Base-by-base conservation (phyloP, 345 rosid species). In the Reutealis trisperma region DNA sequence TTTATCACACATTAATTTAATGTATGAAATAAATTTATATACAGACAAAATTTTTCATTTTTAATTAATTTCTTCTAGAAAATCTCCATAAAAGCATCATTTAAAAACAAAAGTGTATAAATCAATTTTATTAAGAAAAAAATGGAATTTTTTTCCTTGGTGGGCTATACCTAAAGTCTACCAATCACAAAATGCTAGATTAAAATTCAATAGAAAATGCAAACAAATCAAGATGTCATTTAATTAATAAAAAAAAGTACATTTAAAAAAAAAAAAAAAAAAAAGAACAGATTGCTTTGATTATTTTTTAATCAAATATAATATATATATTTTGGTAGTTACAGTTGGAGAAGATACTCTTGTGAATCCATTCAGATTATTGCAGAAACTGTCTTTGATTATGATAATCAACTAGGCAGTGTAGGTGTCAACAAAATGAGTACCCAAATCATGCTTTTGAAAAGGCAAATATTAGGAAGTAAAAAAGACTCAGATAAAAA, bases 331-430 rank as follows among this genome's bases (percentile, higher is more conserved):
- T 5, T 3, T 63, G 83, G 78, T 47, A 19, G 83, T 75, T 76
- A 73, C 57, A 15, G 64, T 61, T 34, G 78, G 51, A 65, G 79
- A 27, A 68, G 68, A 61, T 51, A 21, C 10, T 8, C 9, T 52
- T 59, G 67, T 32, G 51, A 77, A 62, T 77, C 80, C 72, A 72
- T 74, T 75, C 71, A 70, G 58, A 72, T 22, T 47, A 42, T 19
- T 8, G 54, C 85, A 77, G 76, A 57, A 75, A 74, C 58, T 32
- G 22, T 63, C 49, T 7, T 60, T 55, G 8, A 77, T 64, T 55
- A 14, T 18, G 41, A 8, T 70, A 54, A 21, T 67, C 18, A 19
- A 21, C 63, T 27, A 15, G 51, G 42, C 47, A 10, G 25, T 32
- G 4, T 11, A 27, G 8, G 32, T 73, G 72, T 62, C 67, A 44